These are phyloP conservation scores for Galeopsis tetrahit DNA, from an alignment of 257 asterid genomes.

Conservation along the genomic window DNA sequence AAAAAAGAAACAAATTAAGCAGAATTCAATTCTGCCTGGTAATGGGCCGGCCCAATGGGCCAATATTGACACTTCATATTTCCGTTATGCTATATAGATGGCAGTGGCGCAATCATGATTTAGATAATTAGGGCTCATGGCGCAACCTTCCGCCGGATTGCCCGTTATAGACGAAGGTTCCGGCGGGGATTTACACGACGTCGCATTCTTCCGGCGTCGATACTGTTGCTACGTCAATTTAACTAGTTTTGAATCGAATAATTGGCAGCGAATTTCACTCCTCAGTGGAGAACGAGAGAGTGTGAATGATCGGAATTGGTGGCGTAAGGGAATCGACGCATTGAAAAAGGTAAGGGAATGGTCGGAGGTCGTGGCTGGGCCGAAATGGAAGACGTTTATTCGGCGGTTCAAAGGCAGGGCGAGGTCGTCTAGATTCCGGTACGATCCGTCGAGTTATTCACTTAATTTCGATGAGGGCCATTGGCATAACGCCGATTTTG, in stretches of 20 bases:
- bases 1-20: too few species aligned
- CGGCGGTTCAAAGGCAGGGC: slow-evolving; percentile 59
- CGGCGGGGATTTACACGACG: slow-evolving; percentile 45
- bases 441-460: slow-evolving; percentile 75
- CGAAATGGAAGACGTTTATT: slow-evolving; percentile 80
- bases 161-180: slow-evolving; percentile 31
- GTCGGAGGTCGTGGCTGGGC: slow-evolving; percentile 88
- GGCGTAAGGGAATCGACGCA: slow-evolving; percentile 46
- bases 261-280: slow-evolving; percentile 63
- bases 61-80: not conserved
- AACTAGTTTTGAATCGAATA: slow-evolving; percentile 46
- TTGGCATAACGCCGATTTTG: slow-evolving; percentile 42
- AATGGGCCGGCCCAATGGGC: slow-evolving; percentile 24
- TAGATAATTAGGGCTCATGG: slow-evolving; percentile 42
- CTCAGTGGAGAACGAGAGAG: slow-evolving; percentile 43
- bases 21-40: slow-evolving; percentile 28
- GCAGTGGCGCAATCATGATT: not conserved
- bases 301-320: slow-evolving; percentile 36
- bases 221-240: slow-evolving; percentile 57
- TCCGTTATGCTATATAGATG: slow-evolving; percentile 3
- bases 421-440: slow-evolving; percentile 51
- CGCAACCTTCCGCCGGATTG: slow-evolving; percentile 36
- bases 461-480: slow-evolving; percentile 74
- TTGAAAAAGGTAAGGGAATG: slow-evolving; percentile 62
- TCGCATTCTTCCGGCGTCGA: slow-evolving; percentile 41